These are phyloP conservation scores for Debaryomyces coudertii DNA, from an alignment of 1,139 yeast species.

Conservation along the genomic window DNA sequence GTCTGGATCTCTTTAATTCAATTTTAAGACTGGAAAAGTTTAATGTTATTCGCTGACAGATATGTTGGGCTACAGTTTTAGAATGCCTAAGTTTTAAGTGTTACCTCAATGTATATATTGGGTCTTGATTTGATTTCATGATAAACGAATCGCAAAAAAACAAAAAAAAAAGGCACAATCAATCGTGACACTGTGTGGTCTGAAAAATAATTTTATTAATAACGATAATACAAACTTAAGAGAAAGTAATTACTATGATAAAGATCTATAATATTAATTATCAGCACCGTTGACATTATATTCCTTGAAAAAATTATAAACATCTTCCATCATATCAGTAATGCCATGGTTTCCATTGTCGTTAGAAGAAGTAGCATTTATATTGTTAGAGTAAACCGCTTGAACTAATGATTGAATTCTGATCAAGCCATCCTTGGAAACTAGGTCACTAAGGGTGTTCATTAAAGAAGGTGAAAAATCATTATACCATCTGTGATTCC, in stretches of 20 bases:
- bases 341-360: constrained; percentile 55
- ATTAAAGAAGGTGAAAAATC: constrained; percentile 79
- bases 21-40: not conserved
- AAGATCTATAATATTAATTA: constrained; percentile 24
- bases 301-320: constrained; percentile 51
- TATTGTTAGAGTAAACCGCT: constrained; percentile 61
- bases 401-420: constrained; percentile 77
- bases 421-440: constrained; percentile 75
- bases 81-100: not conserved
- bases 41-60: not conserved
- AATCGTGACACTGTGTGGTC: constrained; percentile 1
- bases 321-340: constrained; percentile 58
- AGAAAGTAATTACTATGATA: not conserved
- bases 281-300: constrained; percentile 49
- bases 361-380: constrained; percentile 24
- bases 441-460: constrained; percentile 57
- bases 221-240: constrained; percentile 2
- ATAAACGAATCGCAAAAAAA: not conserved
- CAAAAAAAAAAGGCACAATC: constrained; percentile 4
- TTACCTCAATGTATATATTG: not conserved
- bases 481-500: constrained; percentile 98
- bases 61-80: not conserved
- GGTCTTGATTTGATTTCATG: not conserved
- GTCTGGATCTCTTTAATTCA: not conserved
- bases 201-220: not conserved